Base-by-base conservation (phyloP, 2,329 filamentous ascomycete genomes). In the Pseudogymnoascus sp. region DNA sequence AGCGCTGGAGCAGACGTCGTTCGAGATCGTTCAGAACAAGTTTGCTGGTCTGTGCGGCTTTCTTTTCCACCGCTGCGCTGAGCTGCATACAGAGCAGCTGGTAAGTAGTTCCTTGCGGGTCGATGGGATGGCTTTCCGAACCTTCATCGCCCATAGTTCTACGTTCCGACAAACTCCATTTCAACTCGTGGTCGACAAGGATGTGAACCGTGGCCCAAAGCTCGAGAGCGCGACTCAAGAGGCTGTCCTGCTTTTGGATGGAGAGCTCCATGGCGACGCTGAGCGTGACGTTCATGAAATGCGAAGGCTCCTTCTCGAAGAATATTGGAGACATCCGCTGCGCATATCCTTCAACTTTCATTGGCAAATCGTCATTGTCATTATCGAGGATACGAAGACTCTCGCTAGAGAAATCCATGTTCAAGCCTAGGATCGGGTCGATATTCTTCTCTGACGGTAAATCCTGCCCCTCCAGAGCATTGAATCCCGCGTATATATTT, bases 161-260 rank as follows among this genome's bases (percentile, higher is more conserved):
- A 77, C 3, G 77, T 68, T 63, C 84, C 81, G 55, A 57, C 13
- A 57, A 23, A 33, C 74, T 76, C 83, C 83, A 86, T 63, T 82
- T 78, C 3, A 82, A 76, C 67, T 86, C 83, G 56, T 82, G 78
- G 67, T 86, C 83, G 61, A 86, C 81, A 10, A 71, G 63, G 48
- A 84, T 82, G 67, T 86, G 83, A 3, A 86, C 82, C 4, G 84
- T 75, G 0, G 81, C 80, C 83, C 83, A 86, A 2, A 86, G 75
- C 68, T 86, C 82, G 3, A 86, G 74, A 1, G 82, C 80, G 61
- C 81, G 78, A 59, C 76, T 76, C 5, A 86, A 72, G 10, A 84
- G 72, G 60, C 80, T 77, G 63, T 84, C 81, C 34, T 76, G 74
- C 5, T 77, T 77, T 52, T 76, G 70, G 19, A 65, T 72, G 0